Percentiles rank a stretch among this genome's conserved stretches.
Conservation (phyloP, 768 basidiomycete species). For the Auricularia sp. region DNA sequence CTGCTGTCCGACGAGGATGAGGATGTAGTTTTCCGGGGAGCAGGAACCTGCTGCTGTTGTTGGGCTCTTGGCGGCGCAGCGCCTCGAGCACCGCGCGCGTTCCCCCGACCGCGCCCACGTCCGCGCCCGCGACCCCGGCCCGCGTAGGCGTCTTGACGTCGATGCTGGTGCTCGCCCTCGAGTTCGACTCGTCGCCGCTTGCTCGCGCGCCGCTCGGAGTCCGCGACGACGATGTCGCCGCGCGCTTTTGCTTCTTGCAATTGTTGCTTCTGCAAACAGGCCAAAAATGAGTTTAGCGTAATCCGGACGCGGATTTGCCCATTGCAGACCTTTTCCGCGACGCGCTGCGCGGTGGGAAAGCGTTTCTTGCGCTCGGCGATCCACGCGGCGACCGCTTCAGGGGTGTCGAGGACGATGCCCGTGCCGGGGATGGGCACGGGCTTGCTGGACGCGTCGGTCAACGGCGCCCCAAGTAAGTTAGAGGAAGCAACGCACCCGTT, state of each 20-base stretch:
- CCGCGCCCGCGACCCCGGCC: constrained; percentile 16
- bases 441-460: constrained; percentile 37
- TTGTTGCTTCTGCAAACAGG: constrained; percentile 45
- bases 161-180: constrained; percentile 4
- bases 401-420: constrained; percentile 62
- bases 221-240: constrained; percentile 55
- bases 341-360: constrained; percentile 63
- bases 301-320: constrained; percentile 10
- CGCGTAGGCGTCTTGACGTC: constrained; percentile 7
- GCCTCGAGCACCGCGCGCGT: constrained; percentile 20
- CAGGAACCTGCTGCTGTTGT: not conserved
- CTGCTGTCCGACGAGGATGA: not conserved
- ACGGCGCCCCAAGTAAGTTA: not conserved
- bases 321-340: constrained; percentile 85
- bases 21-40: not conserved
- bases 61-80: not conserved
- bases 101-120: constrained; percentile 25
- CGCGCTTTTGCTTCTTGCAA: constrained; percentile 68
- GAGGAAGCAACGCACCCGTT: constrained; percentile 42
- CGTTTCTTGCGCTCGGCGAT: constrained; percentile 78
- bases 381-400: constrained; percentile 77
- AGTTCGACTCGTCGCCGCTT: constrained; percentile 35
- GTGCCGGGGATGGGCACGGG: constrained; percentile 72
- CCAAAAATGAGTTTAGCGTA: too few relatives aligned
- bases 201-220: constrained; percentile 28